Evolutionary conservation across 495 filamentous ascomycete genomes (phyloP).

Genomic region (Acidomyces sp.): DNA sequence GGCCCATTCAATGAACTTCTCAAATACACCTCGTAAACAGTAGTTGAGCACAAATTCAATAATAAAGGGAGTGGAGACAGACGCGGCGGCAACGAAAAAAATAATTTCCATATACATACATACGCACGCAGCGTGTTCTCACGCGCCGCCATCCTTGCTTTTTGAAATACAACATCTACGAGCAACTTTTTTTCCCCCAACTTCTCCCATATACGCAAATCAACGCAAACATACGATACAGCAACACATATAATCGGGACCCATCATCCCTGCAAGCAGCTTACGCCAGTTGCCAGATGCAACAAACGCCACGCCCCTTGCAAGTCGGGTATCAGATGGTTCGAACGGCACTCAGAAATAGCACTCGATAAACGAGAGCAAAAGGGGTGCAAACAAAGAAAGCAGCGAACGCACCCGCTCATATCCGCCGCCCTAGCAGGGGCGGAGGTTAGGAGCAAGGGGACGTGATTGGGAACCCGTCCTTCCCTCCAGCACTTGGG

Average conservation of each 20-base stretch:
- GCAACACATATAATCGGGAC: constrained; percentile 3
- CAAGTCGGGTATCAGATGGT: constrained; percentile 22
- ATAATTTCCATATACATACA: too few relatives aligned
- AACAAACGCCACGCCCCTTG: constrained; percentile 1
- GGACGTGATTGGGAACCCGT: constrained; percentile 10
- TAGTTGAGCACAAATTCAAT: too few relatives aligned
- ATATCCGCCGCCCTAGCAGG: constrained; percentile 1
- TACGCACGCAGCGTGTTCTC: too few relatives aligned
- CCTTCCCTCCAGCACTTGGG: constrained; percentile 21
- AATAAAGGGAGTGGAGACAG: too few relatives aligned
- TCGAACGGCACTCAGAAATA: not conserved
- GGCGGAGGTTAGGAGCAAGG: not conserved
- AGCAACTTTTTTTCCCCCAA: too few relatives aligned
- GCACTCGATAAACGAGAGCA: not conserved
- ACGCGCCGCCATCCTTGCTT: too few relatives aligned
- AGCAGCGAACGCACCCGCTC: not conserved
- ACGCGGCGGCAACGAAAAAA: too few relatives aligned
- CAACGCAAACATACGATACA: not conserved
- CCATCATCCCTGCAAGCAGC: constrained; percentile 21
- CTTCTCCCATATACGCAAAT: too few relatives aligned
- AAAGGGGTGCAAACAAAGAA: not conserved
- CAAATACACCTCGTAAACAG: too few relatives aligned
- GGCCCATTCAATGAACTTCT: too few relatives aligned
- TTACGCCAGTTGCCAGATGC: constrained; percentile 2
- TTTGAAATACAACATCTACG: too few relatives aligned